phyloP scores from a whole-genome alignment of 2,329 filamentous ascomycete genomes.

The Colletotrichum somersetense region DNA sequence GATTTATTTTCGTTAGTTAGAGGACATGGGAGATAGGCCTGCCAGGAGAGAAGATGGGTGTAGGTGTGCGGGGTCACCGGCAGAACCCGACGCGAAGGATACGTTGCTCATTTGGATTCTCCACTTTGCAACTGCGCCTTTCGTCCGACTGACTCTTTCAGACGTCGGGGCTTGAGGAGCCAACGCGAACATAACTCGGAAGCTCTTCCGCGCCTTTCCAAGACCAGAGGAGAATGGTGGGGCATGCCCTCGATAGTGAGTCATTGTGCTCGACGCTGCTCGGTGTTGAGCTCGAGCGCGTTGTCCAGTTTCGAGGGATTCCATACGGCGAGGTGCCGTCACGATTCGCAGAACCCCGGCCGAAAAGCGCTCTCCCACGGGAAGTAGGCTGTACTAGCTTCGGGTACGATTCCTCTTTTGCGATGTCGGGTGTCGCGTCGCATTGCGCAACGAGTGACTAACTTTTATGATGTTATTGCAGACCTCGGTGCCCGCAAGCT shows the following conservation, averaged over 20 bases:
- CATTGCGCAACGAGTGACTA: neutral
- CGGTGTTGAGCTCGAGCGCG: neutral
- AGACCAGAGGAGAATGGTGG: neutral
- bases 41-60: no score
- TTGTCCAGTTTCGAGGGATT: conserved; percentile 29
- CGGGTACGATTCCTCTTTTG: conserved; percentile 8
- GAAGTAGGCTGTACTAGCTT: conserved; percentile 25
- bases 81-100: neutral
- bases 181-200: neutral
- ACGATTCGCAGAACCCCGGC: conserved; percentile 23
- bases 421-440: neutral
- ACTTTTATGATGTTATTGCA: conserved; percentile 42
- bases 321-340: conserved; percentile 30
- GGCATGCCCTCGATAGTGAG: neutral
- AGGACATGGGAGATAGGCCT: neutral
- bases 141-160: neutral
- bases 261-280: conserved; percentile 22
- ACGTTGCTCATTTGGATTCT: neutral
- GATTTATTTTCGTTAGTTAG: no score
- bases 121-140: conserved; percentile 2
- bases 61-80: neutral
- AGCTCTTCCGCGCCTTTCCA: neutral
- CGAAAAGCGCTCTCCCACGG: neutral
- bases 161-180: neutral
- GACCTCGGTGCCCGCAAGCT: conserved; percentile 57